phyloP scores from a whole-genome alignment of 2,329 filamentous ascomycete genomes.

The Diaporthe longicolla region DNA sequence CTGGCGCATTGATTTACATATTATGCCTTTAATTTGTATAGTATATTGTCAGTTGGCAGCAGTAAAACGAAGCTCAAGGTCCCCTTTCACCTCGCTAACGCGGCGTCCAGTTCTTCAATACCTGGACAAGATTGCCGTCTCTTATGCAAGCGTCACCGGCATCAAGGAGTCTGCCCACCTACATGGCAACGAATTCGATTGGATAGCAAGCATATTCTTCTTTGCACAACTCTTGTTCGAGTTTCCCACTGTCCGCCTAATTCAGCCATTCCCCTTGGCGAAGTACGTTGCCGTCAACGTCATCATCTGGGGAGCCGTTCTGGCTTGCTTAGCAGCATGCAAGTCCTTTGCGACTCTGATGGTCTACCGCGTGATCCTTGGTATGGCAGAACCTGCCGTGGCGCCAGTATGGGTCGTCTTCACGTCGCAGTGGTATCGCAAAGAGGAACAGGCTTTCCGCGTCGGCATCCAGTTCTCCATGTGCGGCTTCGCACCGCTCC shows the following conservation, averaged over 20 bases:
- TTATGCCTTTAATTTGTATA: conserved; percentile 47
- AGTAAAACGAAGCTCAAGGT: background rate
- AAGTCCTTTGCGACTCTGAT: conserved; percentile 41
- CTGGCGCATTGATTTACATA: conserved; percentile 45
- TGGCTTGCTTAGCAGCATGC: conserved; percentile 34
- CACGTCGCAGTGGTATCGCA: conserved; percentile 50
- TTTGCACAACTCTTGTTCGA: conserved; percentile 55
- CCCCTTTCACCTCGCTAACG: background rate
- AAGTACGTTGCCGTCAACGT: conserved; percentile 55
- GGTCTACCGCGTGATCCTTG: conserved; percentile 48
- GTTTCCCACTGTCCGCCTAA: conserved; percentile 55
- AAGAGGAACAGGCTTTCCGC: conserved; percentile 45
- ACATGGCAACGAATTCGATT: conserved; percentile 58
- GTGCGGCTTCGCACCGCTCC: conserved; percentile 40
- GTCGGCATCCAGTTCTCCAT: conserved; percentile 48
- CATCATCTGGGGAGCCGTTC: conserved; percentile 51
- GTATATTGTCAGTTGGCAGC: conserved; percentile 7
- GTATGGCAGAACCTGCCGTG: conserved; percentile 47
- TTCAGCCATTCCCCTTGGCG: conserved; percentile 56
- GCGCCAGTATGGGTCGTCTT: conserved; percentile 51
- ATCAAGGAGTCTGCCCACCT: conserved; percentile 52
- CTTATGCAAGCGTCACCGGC: conserved; percentile 47
- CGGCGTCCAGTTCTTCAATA: conserved; percentile 46
- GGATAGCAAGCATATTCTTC: conserved; percentile 55
- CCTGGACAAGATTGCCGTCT: conserved; percentile 48